These are phyloP conservation scores for Hypocreales sp. DNA, from an alignment of 2,329 filamentous ascomycete species.

Conservation along the genomic window DNA sequence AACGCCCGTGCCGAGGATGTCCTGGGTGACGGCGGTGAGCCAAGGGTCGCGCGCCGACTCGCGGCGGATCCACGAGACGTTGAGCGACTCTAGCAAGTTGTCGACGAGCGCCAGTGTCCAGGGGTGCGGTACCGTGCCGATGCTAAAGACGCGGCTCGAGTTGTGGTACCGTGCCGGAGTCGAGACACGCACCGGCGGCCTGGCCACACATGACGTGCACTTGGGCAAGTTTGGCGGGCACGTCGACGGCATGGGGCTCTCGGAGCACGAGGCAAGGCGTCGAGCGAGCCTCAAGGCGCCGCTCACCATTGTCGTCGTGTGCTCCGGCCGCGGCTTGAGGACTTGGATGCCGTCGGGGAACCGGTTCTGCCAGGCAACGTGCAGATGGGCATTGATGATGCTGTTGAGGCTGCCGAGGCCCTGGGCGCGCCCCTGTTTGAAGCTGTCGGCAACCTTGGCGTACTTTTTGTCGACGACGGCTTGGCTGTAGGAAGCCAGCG, in stretches of 20 bases:
- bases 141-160: slow-evolving; percentile 56
- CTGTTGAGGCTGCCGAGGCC: slow-evolving; percentile 53
- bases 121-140: slow-evolving; percentile 81
- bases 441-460: slow-evolving; percentile 45
- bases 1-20: slow-evolving; percentile 47
- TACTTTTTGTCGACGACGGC: slow-evolving; percentile 50
- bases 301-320: slow-evolving; percentile 57
- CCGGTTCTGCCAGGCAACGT: slow-evolving; percentile 67
- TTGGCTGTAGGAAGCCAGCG: slow-evolving; percentile 65
- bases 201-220: slow-evolving; percentile 56
- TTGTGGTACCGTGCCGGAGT: slow-evolving; percentile 57
- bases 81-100: slow-evolving; percentile 43
- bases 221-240: slow-evolving; percentile 70
- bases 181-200: slow-evolving; percentile 49
- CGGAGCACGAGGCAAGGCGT: slow-evolving; percentile 60
- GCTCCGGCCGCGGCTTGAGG: slow-evolving; percentile 61
- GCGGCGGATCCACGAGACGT: slow-evolving; percentile 49
- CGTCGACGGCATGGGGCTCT: slow-evolving; percentile 54
- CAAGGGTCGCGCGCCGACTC: slow-evolving; percentile 63
- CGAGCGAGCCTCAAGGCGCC: slow-evolving; percentile 58
- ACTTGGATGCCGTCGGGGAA: slow-evolving; percentile 68
- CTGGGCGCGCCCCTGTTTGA: slow-evolving; percentile 37
- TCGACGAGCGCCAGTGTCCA: slow-evolving; percentile 65
- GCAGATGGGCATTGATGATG: slow-evolving; percentile 74
- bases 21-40: slow-evolving; percentile 56